phyloP scores from a whole-genome alignment of 2,329 filamentous ascomycete genomes.

The Lasiodiplodia hormozganensis region DNA sequence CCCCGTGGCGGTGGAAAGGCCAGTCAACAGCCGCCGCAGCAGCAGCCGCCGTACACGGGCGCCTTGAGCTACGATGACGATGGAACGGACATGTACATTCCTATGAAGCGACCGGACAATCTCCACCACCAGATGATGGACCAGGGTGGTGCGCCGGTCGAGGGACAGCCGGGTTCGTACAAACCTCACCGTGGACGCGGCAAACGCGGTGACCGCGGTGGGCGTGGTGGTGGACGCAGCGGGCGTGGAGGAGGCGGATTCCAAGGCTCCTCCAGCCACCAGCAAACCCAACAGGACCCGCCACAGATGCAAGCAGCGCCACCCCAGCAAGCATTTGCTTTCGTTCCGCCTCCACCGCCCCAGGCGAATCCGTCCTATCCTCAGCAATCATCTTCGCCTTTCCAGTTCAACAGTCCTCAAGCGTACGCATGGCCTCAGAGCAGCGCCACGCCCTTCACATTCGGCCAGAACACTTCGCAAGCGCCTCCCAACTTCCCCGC shows the following conservation, averaged over 20 bases:
- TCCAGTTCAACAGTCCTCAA: constrained; percentile 29
- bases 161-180: constrained; percentile 42
- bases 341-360: constrained; percentile 1
- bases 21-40: not conserved
- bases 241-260: constrained; percentile 36
- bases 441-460: constrained; percentile 2
- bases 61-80: constrained; percentile 53
- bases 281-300: constrained; percentile 2
- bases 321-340: constrained; percentile 5
- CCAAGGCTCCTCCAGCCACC: not conserved
- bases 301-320: constrained; percentile 18
- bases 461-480: constrained; percentile 27
- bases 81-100: constrained; percentile 55
- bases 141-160: constrained; percentile 45
- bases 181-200: constrained; percentile 36
- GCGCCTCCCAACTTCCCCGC: constrained; percentile 33
- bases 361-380: constrained; percentile 6
- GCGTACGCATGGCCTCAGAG: constrained; percentile 28
- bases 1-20: constrained; percentile 3
- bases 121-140: constrained; percentile 52
- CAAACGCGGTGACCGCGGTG: constrained; percentile 41
- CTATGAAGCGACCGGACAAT: constrained; percentile 55
- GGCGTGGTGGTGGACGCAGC: constrained; percentile 37
- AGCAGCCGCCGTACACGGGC: constrained; percentile 34
- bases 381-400: constrained; percentile 4